Base-by-base conservation (phyloP, 768 basidiomycete species). In the Crucibulum laeve region DNA sequence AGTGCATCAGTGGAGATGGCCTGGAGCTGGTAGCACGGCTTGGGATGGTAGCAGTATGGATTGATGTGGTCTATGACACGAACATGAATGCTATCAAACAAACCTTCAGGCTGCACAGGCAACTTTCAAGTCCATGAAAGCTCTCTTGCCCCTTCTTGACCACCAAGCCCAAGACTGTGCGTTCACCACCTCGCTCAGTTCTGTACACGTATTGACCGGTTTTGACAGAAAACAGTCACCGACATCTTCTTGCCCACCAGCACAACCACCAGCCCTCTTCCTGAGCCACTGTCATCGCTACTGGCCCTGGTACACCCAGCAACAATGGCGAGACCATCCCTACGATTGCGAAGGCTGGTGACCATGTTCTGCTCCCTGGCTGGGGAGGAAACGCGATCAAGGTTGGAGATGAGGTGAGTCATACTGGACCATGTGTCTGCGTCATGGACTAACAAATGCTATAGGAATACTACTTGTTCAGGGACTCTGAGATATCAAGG, bases 351-450 rank as follows among this genome's bases (percentile, higher is more conserved):
- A 82, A 86, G 69, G 76, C 87, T 14, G 95, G 95, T 28, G 96
- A 98, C 70, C 77, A 87, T 8, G 94, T 98, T 13, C 73, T 99
- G 40, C 71, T 99, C 3, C 95, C 96, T 10, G 91, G 90, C 4
- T 99, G 95, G 90, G 96, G 96, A 41, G 96, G 96, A 8, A 93
- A 84, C 59, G 63, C 89, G 13, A 92, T 99, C 67, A 99, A 99
- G 70, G 80, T 98, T 38, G 94, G 93, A 30, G 96, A 98, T 19
- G 94, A 97, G 62, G 95, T 92, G 57, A 47, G 87, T 76, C 8
- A 41, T 26, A 17, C 40, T 28, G 34, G 36, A 43, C 37, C 25
- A 5, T 40, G 14, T 32, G 6, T 4, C 40, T 23, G 17, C 42
- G 0, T 42, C 35, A n/a, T 24, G 38, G 18, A 30, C 36, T 51